phyloP scores from a whole-genome alignment of 768 basidiomycete genomes.

The Agrocybe praecox region DNA sequence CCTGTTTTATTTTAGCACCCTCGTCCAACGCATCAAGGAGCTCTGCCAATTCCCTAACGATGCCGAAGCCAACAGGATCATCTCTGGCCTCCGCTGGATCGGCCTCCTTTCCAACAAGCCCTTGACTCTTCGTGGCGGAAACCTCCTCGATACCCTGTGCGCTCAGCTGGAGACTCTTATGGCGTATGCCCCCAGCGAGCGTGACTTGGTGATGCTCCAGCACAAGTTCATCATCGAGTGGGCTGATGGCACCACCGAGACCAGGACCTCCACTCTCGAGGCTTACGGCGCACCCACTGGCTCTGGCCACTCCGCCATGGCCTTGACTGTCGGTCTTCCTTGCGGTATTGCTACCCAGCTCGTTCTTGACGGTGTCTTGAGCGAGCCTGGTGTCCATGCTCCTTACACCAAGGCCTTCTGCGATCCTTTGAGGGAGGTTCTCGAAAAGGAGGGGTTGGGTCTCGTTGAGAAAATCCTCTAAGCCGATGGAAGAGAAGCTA shows the following conservation, averaged over 20 bases:
- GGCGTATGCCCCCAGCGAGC: constrained; percentile 88
- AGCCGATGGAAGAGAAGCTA: not conserved
- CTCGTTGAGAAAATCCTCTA: constrained; percentile 71
- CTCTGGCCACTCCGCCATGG: constrained; percentile 87
- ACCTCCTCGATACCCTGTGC: constrained; percentile 93
- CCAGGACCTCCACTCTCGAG: constrained; percentile 89
- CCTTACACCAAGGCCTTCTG: constrained; percentile 90
- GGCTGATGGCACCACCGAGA: constrained; percentile 74
- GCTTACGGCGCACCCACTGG: constrained; percentile 72
- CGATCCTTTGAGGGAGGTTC: constrained; percentile 63
- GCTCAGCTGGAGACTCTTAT: constrained; percentile 88
- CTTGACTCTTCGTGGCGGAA: constrained; percentile 63
- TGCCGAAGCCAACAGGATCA: constrained; percentile 72
- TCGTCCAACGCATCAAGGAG: constrained; percentile 70
- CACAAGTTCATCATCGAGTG: constrained; percentile 96
- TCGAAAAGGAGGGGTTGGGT: constrained; percentile 79
- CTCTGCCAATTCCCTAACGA: constrained; percentile 75
- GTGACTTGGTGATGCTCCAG: constrained; percentile 96
- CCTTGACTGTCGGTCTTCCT: constrained; percentile 86
- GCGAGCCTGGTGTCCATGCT: constrained; percentile 75
- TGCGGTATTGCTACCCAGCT: constrained; percentile 94
- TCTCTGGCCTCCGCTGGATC: constrained; percentile 91
- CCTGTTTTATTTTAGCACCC: constrained; percentile 48
- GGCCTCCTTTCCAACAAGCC: constrained; percentile 82
- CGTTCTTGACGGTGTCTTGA: constrained; percentile 85